phyloP scores from a whole-genome alignment of 2,329 filamentous ascomycete genomes.

The Fusarium hainanense region DNA sequence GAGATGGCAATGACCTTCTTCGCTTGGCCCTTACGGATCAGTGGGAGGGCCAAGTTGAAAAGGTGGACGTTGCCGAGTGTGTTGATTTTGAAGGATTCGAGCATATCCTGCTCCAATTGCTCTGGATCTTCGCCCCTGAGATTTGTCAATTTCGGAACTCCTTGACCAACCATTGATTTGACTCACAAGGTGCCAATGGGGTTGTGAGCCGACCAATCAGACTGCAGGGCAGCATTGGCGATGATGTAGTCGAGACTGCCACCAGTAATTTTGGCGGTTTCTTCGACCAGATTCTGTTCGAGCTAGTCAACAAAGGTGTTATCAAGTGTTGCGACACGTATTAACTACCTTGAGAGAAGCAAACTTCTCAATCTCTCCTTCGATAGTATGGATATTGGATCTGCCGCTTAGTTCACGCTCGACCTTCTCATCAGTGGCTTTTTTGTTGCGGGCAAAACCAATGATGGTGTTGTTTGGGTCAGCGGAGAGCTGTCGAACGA shows the following conservation, averaged over 20 bases:
- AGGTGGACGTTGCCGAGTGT: constrained; percentile 64
- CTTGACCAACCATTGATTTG: neutral
- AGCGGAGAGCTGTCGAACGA: constrained; percentile 56
- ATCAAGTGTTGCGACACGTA: rapidly evolving
- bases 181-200: constrained; percentile 28
- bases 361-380: constrained; percentile 21
- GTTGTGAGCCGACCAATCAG: constrained; percentile 42
- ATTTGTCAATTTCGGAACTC: rapidly evolving
- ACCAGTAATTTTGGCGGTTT: constrained; percentile 47
- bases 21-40: constrained; percentile 59
- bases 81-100: constrained; percentile 57
- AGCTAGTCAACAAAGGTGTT: neutral
- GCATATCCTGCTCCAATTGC: constrained; percentile 30
- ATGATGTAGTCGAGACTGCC: constrained; percentile 63
- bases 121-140: constrained; percentile 25
- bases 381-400: constrained; percentile 29
- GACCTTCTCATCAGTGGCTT: constrained; percentile 54
- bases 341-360: constrained; percentile 12
- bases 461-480: constrained; percentile 55
- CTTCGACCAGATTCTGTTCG: constrained; percentile 42
- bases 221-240: constrained; percentile 58
- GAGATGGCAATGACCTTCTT: constrained; percentile 68
- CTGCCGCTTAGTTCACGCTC: constrained; percentile 45
- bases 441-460: constrained; percentile 59
- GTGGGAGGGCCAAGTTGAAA: constrained; percentile 63